Evolutionary conservation across 495 filamentous ascomycete species (phyloP), one percentile per base, ranked within the genome.

Genomic region (Podospora bellae-mahoneyi): DNA sequence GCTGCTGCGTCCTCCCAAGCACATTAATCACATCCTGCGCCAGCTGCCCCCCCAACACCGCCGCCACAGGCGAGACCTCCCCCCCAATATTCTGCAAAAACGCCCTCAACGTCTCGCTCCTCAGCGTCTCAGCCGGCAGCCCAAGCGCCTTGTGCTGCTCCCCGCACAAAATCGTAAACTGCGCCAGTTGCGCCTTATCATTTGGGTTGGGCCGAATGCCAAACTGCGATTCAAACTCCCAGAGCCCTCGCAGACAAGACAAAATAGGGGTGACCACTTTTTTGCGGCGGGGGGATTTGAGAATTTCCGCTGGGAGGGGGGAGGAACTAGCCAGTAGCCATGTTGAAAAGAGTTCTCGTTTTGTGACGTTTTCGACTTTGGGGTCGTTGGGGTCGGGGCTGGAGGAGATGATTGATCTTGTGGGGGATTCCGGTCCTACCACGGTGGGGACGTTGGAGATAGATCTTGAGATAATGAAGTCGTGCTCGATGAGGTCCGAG

Each of bases 11-110:
- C 70, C 88, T 85, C 26, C 93, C 92, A 9, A 98, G 85, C 48
- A 97, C 94, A 69, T 97, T 98, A 78, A 99, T 98, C 20, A 96
- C 92, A 75, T 99, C 95, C 79, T 99, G 95, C 3, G 94, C 93
- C 4, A 99, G 82, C 73, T 91, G 87, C 0, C 93, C 95, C 28
- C 95, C 95, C 27, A 98, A 77, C 67, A 97, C 93, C 0, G 95
- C 94, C 2, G 93, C 89, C 13, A 96, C 92, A 26, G 95, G 93
- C 32, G 90, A 89, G 32, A 99, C 78, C 78, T 99, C 95, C 70
- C 85, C 85, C 18, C 88, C 89, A 3, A 96, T 80, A 57, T 93
- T 93, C 76, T 93, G 89, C 34, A 97, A 73, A 79, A 97, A 97
- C 68, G 81, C 86, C 15, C 91, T 84, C n/a, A 99, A 80, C 72